Conservation (phyloP, 2,329 filamentous ascomycete genomes). For the Penicillium digitatum region DNA sequence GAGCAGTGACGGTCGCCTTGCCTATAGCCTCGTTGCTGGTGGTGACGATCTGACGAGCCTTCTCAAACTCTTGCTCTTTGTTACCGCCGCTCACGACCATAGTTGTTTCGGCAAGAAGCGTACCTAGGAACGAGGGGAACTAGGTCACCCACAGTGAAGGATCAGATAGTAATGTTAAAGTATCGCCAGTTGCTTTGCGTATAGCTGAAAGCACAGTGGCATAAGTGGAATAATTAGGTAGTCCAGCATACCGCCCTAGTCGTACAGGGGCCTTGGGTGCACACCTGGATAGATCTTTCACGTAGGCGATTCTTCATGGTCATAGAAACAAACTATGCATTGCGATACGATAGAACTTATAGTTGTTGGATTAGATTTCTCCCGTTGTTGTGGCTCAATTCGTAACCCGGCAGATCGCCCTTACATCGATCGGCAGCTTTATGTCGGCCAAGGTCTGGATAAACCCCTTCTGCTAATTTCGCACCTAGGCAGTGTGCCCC, state of each 20-base stretch:
- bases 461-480: neutral
- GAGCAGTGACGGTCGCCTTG: constrained; percentile 21
- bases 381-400: neutral
- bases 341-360: neutral
- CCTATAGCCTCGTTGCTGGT: neutral
- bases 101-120: constrained; percentile 27
- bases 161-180: neutral
- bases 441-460: neutral
- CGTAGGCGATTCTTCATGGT: neutral
- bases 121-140: too few species aligned
- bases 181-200: neutral
- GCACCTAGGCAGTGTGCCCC: neutral
- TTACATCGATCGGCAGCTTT: neutral
- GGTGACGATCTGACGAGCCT: neutral
- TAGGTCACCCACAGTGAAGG: neutral
- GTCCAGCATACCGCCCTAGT: neutral
- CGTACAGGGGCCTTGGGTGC: neutral
- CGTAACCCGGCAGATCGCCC: neutral
- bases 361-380: neutral
- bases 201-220: neutral
- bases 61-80: neutral
- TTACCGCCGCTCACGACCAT: neutral
- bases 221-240: neutral
- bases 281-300: neutral
- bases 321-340: neutral